Evolutionary conservation across 202 grass and related monocot genomes (phyloP).

Genomic region (Digitaria exilis): DNA sequence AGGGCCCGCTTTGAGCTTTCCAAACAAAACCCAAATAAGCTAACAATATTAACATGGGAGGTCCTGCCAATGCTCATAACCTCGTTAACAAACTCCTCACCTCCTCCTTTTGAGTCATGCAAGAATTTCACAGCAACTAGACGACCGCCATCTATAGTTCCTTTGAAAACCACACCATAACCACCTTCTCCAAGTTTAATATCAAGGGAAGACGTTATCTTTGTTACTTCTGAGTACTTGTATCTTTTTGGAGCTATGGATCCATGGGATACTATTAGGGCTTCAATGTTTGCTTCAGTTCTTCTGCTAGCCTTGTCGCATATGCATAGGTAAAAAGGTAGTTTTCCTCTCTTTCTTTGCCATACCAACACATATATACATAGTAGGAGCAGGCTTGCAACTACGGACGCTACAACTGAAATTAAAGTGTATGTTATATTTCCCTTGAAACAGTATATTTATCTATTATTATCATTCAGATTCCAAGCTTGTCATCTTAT

Average conservation of each 20-base stretch:
- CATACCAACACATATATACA: background rate
- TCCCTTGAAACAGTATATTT: background rate
- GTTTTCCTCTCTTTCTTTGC: background rate
- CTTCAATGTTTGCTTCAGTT: slow-evolving; percentile 34
- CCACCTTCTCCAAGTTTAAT: slow-evolving; percentile 53
- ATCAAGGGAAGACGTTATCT: background rate
- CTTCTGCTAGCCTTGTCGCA: background rate
- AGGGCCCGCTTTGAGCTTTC: slow-evolving; percentile 41
- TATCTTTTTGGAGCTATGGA: slow-evolving; percentile 45
- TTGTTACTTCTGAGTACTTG: slow-evolving; percentile 41
- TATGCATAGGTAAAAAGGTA: background rate
- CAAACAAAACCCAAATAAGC: slow-evolving; percentile 44
- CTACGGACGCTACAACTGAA: background rate
- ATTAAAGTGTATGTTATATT: background rate
- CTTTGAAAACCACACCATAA: slow-evolving; percentile 49
- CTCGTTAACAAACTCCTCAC: slow-evolving; percentile 51
- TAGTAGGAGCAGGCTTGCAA: no score
- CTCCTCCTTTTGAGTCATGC: slow-evolving; percentile 13
- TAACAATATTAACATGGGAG: slow-evolving; percentile 63
- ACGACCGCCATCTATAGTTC: slow-evolving; percentile 7
- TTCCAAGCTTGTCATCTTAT: background rate
- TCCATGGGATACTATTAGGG: slow-evolving; percentile 23
- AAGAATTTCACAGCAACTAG: slow-evolving; percentile 55
- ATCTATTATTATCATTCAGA: no score
- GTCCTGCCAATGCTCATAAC: slow-evolving; percentile 56